Evolutionary conservation across 2,329 filamentous ascomycete species (phyloP).

Genomic region (Diaporthe citriasiana): DNA sequence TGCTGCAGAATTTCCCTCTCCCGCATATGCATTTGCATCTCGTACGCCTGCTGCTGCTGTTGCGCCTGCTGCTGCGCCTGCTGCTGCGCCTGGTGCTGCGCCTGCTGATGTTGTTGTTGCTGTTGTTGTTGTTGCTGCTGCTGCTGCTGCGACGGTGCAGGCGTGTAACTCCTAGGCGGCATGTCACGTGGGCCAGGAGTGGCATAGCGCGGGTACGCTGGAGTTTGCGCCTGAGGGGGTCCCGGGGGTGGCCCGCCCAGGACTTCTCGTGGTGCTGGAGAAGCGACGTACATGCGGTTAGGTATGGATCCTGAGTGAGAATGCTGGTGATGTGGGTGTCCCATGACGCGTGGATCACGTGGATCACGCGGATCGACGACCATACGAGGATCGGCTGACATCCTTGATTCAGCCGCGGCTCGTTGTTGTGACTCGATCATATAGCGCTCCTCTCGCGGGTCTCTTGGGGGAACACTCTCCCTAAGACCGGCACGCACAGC

Average conservation of each 20-base stretch:
- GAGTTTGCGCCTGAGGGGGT: slow-evolving; percentile 36
- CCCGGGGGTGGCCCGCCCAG: slow-evolving; percentile 38
- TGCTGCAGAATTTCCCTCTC: slow-evolving; percentile 30
- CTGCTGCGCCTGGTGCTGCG: slow-evolving; percentile 9
- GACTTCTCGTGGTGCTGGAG: slow-evolving; percentile 38
- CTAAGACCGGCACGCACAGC: slow-evolving; percentile 34
- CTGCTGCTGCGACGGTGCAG: slow-evolving; percentile 35
- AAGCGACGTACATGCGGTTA: slow-evolving; percentile 34
- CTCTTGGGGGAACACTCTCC: slow-evolving; percentile 30
- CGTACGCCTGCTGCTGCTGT: slow-evolving; percentile 30
- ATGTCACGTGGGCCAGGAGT: slow-evolving; percentile 40
- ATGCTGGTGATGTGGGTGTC: slow-evolving; percentile 40
- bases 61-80: slow-evolving; percentile 24
- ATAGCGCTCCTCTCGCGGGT: slow-evolving; percentile 39
- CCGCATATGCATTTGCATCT: slow-evolving; percentile 40
- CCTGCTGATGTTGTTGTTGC: slow-evolving; percentile 18
- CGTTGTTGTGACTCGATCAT: slow-evolving; percentile 40
- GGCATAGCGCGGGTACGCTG: slow-evolving; percentile 37
- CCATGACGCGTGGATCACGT: slow-evolving; percentile 40
- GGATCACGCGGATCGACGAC: slow-evolving; percentile 38
- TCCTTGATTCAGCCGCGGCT: slow-evolving; percentile 33
- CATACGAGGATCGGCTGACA: slow-evolving; percentile 40
- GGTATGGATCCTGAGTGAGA: slow-evolving; percentile 41
- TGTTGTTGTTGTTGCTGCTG: slow-evolving; percentile 5
- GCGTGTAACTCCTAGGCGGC: slow-evolving; percentile 39